These are phyloP conservation scores for Russula lepida DNA, from an alignment of 768 basidiomycete species.

Conservation along the genomic window DNA sequence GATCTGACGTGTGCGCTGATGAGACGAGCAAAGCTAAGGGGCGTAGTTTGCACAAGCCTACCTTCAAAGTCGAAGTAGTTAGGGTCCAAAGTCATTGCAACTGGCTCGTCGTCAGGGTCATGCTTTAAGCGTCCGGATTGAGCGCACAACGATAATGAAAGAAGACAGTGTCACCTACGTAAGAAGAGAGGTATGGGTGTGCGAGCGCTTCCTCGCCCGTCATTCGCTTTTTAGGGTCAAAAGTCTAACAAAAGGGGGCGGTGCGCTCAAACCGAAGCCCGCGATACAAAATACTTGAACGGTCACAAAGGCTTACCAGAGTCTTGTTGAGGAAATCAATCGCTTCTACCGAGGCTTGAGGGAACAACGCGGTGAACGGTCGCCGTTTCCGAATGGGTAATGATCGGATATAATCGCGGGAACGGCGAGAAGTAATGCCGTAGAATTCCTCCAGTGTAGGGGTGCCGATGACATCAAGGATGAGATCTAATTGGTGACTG, in stretches of 20 bases:
- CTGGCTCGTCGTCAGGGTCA: constrained; percentile 86
- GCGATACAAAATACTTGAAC: not conserved
- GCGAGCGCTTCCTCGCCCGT: constrained; percentile 75
- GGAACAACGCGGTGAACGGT: constrained; percentile 65
- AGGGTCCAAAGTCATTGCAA: constrained; percentile 68
- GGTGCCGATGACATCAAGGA: constrained; percentile 84
- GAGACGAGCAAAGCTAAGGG: not conserved
- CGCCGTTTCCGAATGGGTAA: constrained; percentile 74
- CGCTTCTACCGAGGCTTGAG: constrained; percentile 63
- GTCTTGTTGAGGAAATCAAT: constrained; percentile 68
- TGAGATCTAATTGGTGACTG: constrained; percentile 80
- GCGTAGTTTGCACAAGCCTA: constrained; percentile 30
- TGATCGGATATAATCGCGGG: constrained; percentile 80
- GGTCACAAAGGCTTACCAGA: constrained; percentile 34
- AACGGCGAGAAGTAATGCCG: constrained; percentile 76
- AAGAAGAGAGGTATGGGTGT: constrained; percentile 76
- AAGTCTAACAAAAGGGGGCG: constrained; percentile 42
- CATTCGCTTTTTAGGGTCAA: constrained; percentile 80
- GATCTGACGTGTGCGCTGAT: constrained; percentile 32
- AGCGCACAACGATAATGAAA: not conserved
- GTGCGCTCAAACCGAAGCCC: not conserved
- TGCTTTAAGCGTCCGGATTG: constrained; percentile 38
- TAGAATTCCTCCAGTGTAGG: constrained; percentile 88
- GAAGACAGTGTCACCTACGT: constrained; percentile 37
- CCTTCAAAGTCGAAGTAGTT: constrained; percentile 89